Conservation (phyloP, 352 stramenopile species). For the Phytophthora pistaciae region DNA sequence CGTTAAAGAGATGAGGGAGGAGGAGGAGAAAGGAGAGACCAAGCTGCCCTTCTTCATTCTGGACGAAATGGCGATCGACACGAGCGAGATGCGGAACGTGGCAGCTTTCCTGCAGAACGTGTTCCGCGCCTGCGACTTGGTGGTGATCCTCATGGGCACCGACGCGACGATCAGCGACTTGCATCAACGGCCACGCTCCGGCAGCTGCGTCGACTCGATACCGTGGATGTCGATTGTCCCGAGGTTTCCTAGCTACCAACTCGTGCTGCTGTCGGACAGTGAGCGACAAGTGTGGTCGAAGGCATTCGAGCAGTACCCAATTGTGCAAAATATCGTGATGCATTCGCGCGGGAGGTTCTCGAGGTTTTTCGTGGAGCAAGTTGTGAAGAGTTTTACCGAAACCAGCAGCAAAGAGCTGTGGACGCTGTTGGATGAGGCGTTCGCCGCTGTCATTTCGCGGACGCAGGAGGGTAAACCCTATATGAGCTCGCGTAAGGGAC, state of each 20-base stretch:
- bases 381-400: background rate
- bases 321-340: conserved; percentile 8
- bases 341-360: conserved; percentile 18
- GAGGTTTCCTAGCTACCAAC: conserved; percentile 15
- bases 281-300: background rate
- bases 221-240: conserved; percentile 12
- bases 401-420: background rate
- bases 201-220: background rate
- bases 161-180: conserved; percentile 8
- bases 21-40: background rate
- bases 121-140: conserved; percentile 15
- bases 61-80: conserved; percentile 15
- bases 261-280: background rate
- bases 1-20: conserved; percentile 2
- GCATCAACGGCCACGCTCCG: background rate
- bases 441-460: background rate
- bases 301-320: background rate
- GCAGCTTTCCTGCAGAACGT: conserved; percentile 23
- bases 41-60: conserved; percentile 19
- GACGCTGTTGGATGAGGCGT: conserved; percentile 13
- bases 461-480: conserved; percentile 1
- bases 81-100: background rate
- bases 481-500: background rate
- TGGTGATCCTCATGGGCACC: conserved; percentile 21
- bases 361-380: conserved; percentile 10